Evolutionary conservation across 345 rosid species (phyloP), one percentile per base, ranked within the genome.

Genomic region (Microcos paniculata): DNA sequence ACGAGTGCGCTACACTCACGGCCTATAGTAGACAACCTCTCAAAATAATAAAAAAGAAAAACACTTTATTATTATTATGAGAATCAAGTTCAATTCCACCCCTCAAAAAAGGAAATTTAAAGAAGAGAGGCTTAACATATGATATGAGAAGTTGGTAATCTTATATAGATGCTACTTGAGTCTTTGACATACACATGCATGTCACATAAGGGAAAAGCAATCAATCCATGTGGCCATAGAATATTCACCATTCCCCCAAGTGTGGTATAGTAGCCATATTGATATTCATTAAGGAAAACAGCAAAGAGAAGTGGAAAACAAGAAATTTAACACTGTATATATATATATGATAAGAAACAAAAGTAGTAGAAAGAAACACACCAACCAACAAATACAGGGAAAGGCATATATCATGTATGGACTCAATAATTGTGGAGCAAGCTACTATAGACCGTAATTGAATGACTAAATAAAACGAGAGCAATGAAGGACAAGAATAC

Each of bases 311-410:
- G 52, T 73, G 61, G 52, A 56, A 28, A 75, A 40, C 59, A 77
- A 77, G 80, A 65, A 74, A 78, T 26, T 65, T 28, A 8, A 49
- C n/a, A n/a, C n/a, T n/a, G n/a, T n/a, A n/a, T n/a, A n/a, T 35
- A 64, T 15, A 24, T 30, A 46, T 30, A 31, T 61, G n/a, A 55
- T 30, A 72, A n/a, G 31, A 21, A 76, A 40, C 42, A 71, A 64
- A 30, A 3, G 38, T 51, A 72, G 73, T 64, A 76, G 83, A 82
- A 62, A 80, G 75, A 65, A 73, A 80, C 76, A 35, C 59, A 35
- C 75, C 69, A 83, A 83, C 84, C 77, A 75, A 78, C 86, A 72
- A 70, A 28, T 61, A 75, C 53, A 71, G 65, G 65, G 72, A 62
- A 65, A 59, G 15, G 70, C 35, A 58, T 33, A 45, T 70, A 71